These are phyloP conservation scores for Ricinus communis DNA, from an alignment of 345 rosid species.

Conservation along the genomic window DNA sequence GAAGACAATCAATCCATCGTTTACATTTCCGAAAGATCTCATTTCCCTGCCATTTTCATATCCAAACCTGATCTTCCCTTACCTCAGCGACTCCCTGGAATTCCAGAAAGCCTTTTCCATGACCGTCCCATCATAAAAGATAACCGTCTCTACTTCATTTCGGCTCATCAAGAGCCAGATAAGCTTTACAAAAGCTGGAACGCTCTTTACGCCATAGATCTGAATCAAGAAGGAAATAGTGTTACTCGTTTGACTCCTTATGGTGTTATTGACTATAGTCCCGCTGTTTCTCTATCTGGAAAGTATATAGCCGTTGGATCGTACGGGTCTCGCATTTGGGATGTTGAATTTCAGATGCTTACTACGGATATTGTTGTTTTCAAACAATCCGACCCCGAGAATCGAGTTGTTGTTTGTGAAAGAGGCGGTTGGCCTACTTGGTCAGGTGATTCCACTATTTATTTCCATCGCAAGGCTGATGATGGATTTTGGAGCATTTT, in stretches of 20 bases:
- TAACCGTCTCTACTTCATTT: slow-evolving; percentile 60
- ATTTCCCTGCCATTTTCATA: slow-evolving; percentile 46
- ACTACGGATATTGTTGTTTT: slow-evolving; percentile 67
- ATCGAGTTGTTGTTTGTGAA: slow-evolving; percentile 48
- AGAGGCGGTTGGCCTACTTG: slow-evolving; percentile 88
- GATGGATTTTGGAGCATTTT: slow-evolving; percentile 98
- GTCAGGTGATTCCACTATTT: slow-evolving; percentile 66
- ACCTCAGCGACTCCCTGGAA: slow-evolving; percentile 47
- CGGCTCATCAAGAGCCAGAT: slow-evolving; percentile 71
- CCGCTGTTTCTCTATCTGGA: slow-evolving; percentile 60
- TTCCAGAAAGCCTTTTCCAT: slow-evolving; percentile 68
- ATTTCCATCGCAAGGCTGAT: slow-evolving; percentile 73
- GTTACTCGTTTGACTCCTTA: slow-evolving; percentile 60
- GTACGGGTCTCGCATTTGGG: slow-evolving; percentile 71
- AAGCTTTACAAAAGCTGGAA: slow-evolving; percentile 63
- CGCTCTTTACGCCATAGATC: slow-evolving; percentile 49
- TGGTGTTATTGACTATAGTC: slow-evolving; percentile 65
- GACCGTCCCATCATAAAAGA: slow-evolving; percentile 65
- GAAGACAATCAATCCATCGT: slow-evolving; percentile 36
- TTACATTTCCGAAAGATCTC: slow-evolving; percentile 68
- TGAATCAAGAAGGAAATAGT: slow-evolving; percentile 1
- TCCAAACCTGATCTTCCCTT: slow-evolving; percentile 35
- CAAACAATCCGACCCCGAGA: slow-evolving; percentile 42
- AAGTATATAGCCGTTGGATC: slow-evolving; percentile 69
- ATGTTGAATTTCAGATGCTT: slow-evolving; percentile 72